Conservation (phyloP, 2,329 filamentous ascomycete species). For the Aphanocladium album region DNA sequence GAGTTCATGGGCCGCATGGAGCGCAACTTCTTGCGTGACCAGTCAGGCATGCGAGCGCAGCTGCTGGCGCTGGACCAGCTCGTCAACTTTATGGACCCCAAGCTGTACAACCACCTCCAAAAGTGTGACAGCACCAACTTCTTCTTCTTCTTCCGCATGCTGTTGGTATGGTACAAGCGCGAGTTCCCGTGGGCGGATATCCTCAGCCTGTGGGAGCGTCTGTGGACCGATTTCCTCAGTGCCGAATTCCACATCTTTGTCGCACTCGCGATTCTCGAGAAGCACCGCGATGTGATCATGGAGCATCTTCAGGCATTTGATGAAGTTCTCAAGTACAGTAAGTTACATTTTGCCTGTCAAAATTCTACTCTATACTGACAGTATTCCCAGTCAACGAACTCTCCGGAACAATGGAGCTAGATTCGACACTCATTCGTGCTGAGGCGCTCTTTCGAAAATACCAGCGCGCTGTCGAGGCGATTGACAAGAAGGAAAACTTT, state of each 20-base stretch:
- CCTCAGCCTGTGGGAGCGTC: conserved; percentile 79
- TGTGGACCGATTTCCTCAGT: conserved; percentile 90
- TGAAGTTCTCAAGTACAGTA: conserved; percentile 93
- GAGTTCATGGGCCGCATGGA: conserved; percentile 98
- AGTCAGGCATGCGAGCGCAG: conserved; percentile 92
- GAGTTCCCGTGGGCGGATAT: conserved; percentile 91
- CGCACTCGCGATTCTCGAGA: conserved; percentile 89
- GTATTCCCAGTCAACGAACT: conserved; percentile 78
- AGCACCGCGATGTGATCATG: conserved; percentile 95
- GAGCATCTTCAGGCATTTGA: conserved; percentile 90
- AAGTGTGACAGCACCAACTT: conserved; percentile 95
- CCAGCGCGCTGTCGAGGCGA: conserved; percentile 79
- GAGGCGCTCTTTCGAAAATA: conserved; percentile 86
- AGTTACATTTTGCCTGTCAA: conserved; percentile 26
- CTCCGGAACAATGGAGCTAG: conserved; percentile 85
- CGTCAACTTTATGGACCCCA: conserved; percentile 93
- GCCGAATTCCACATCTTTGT: conserved; percentile 94
- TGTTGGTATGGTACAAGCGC: conserved; percentile 97
- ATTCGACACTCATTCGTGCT: conserved; percentile 78
- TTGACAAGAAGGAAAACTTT: conserved; percentile 88
- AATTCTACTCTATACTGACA: conserved; percentile 8
- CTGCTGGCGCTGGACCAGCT: conserved; percentile 88
- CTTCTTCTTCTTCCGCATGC: conserved; percentile 99
- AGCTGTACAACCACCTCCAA: conserved; percentile 85
- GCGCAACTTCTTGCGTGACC: conserved; percentile 90